A percentile compares a stretch with the other conserved stretches of the same genome.
Evolutionary conservation across 164 flowering plant species (phyloP).

Genomic region (Berberis vulgaris): DNA sequence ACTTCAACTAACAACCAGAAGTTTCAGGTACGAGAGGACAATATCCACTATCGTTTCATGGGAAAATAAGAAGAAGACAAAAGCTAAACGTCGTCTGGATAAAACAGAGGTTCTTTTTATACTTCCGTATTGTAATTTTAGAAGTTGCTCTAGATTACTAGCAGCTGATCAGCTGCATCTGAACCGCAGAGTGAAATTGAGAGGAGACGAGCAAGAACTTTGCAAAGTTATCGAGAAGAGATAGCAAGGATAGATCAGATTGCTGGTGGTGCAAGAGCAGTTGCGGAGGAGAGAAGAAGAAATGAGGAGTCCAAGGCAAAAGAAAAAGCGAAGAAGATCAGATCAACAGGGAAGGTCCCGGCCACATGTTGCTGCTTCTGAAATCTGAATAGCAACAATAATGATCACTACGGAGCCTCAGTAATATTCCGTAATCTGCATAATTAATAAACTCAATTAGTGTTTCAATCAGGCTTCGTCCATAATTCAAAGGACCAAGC

Average conservation of each 20-base stretch:
- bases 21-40: constrained; percentile 52
- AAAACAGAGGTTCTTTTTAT: constrained; percentile 39
- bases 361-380: constrained; percentile 45
- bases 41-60: constrained; percentile 38
- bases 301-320: constrained; percentile 42
- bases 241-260: constrained; percentile 46
- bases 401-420: background rate
- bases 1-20: constrained; percentile 5
- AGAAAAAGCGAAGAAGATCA: constrained; percentile 49
- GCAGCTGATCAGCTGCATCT: background rate
- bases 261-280: constrained; percentile 46
- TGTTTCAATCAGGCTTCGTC: too few relatives aligned
- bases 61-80: constrained; percentile 58
- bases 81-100: constrained; percentile 38
- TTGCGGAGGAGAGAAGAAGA: constrained; percentile 45
- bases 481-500: too few relatives aligned
- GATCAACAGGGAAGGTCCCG: constrained; percentile 38
- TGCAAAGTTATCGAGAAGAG: constrained; percentile 35
- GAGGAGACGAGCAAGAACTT: constrained; percentile 24
- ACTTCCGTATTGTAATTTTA: background rate
- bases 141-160: background rate
- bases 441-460: background rate
- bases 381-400: constrained; percentile 1
- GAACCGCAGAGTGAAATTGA: constrained; percentile 44
- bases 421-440: constrained; percentile 2